These are phyloP conservation scores for Annona squamosa DNA, from an alignment of 164 flowering plant species.

Conservation along the genomic window DNA sequence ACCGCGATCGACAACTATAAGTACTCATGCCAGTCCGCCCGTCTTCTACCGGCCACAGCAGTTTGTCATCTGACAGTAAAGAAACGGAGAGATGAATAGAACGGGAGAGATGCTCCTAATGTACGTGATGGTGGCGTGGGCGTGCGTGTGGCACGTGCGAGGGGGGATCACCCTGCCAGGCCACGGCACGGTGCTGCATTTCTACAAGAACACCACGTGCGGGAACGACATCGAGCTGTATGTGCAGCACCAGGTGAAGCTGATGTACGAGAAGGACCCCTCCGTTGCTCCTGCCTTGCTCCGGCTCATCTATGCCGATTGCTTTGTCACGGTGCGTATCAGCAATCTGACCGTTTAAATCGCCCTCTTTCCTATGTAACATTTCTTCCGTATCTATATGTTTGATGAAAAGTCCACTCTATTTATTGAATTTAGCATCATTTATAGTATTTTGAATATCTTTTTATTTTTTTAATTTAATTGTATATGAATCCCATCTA, in stretches of 20 bases:
- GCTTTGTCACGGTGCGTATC: conserved; percentile 50
- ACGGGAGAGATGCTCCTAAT: not conserved
- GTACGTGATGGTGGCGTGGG: not conserved
- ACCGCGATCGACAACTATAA: not conserved
- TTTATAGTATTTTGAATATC: too few relatives aligned
- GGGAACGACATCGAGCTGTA: conserved; percentile 43
- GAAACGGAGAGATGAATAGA: not conserved
- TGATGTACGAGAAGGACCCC: conserved; percentile 31
- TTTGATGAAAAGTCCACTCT: too few relatives aligned
- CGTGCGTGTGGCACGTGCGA: not conserved
- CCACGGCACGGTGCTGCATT: conserved; percentile 33
- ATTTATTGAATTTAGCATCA: too few relatives aligned
- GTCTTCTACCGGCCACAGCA: not conserved
- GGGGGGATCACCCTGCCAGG: conserved; percentile 28
- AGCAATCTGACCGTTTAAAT: not conserved
- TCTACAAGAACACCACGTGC: conserved; percentile 34
- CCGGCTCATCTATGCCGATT: conserved; percentile 63
- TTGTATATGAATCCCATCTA: too few relatives aligned
- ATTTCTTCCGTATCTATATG: not conserved
- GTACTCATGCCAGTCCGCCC: too few relatives aligned
- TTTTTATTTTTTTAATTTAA: too few relatives aligned
- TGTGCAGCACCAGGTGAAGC: conserved; percentile 41
- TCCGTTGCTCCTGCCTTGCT: conserved; percentile 48
- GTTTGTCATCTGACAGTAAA: not conserved
- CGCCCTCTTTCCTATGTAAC: not conserved